phyloP scores from a whole-genome alignment of 1,284 basidiomycete species.

The Sanghuangporus sanghuang region DNA sequence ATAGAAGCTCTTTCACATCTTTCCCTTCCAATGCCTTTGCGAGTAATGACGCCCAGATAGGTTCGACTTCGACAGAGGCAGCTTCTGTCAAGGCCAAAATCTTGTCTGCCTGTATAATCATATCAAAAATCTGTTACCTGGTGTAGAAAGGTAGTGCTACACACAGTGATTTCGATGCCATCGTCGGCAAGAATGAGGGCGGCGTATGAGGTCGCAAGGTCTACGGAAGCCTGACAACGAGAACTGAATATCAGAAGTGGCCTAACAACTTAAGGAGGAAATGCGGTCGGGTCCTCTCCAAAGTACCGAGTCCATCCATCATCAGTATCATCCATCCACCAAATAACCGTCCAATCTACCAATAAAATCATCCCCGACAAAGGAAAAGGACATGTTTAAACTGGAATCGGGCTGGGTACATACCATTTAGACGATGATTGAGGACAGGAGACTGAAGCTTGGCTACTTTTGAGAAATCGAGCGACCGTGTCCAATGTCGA shows the following conservation, averaged over 20 bases:
- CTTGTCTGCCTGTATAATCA: slow-evolving; percentile 73
- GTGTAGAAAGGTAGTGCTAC: slow-evolving; percentile 31
- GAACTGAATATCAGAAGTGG: neutral
- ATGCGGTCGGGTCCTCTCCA: no score
- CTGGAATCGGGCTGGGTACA: neutral
- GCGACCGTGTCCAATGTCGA: neutral
- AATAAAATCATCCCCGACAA: neutral
- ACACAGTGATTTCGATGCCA: slow-evolving; percentile 92
- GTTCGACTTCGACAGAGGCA: slow-evolving; percentile 85
- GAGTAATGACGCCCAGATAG: slow-evolving; percentile 96
- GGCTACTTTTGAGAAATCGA: neutral
- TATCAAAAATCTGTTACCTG: neutral
- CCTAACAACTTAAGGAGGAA: neutral
- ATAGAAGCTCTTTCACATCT: slow-evolving; percentile 92
- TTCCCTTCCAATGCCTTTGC: slow-evolving; percentile 98
- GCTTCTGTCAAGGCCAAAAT: slow-evolving; percentile 79
- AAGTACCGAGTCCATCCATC: neutral
- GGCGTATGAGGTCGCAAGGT: slow-evolving; percentile 88
- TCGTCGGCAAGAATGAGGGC: slow-evolving; percentile 97
- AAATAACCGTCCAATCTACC: neutral
- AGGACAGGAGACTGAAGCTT: neutral
- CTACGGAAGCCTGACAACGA: slow-evolving; percentile 26
- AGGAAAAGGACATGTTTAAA: neutral
- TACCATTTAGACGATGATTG: neutral
- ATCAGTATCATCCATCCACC: neutral